Evolutionary conservation across 495 filamentous ascomycete species (phyloP).

Genomic region (Xylona heveae): DNA sequence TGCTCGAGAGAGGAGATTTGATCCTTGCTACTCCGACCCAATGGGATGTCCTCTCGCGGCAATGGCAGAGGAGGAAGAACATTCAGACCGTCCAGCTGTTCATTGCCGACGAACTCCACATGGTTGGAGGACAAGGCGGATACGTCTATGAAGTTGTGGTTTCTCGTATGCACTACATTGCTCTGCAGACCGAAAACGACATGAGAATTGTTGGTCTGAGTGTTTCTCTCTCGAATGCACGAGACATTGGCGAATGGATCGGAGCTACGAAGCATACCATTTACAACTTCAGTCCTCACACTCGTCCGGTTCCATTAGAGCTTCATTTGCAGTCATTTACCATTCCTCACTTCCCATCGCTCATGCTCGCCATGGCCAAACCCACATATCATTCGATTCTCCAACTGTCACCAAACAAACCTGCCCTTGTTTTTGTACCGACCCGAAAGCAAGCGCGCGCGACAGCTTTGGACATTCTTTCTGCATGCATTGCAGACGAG

Average conservation of each 20-base stretch:
- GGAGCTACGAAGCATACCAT: constrained; percentile 97
- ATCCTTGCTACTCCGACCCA: constrained; percentile 83
- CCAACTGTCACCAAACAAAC: constrained; percentile 69
- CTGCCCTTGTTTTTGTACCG: constrained; percentile 77
- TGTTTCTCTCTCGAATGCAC: constrained; percentile 79
- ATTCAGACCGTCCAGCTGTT: constrained; percentile 80
- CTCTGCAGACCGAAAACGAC: constrained; percentile 61
- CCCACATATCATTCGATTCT: constrained; percentile 73
- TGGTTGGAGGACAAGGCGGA: constrained; percentile 77
- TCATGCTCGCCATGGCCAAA: constrained; percentile 97
- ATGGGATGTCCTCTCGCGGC: constrained; percentile 88
- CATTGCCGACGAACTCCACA: constrained; percentile 89
- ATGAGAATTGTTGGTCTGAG: constrained; percentile 82
- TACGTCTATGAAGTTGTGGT: constrained; percentile 92
- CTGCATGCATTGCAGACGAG: constrained; percentile 67
- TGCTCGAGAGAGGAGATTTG: constrained; percentile 73
- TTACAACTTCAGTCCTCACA: constrained; percentile 92
- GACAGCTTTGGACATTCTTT: constrained; percentile 74
- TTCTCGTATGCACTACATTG: constrained; percentile 93
- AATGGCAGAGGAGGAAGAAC: constrained; percentile 92
- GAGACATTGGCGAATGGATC: constrained; percentile 95
- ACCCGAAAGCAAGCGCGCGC: constrained; percentile 78
- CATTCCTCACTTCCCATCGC: constrained; percentile 88
- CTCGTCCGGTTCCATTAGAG: constrained; percentile 71
- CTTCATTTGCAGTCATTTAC: constrained; percentile 90